Evolutionary conservation across 345 rosid species (phyloP).

Genomic region (Sonneratia alba): DNA sequence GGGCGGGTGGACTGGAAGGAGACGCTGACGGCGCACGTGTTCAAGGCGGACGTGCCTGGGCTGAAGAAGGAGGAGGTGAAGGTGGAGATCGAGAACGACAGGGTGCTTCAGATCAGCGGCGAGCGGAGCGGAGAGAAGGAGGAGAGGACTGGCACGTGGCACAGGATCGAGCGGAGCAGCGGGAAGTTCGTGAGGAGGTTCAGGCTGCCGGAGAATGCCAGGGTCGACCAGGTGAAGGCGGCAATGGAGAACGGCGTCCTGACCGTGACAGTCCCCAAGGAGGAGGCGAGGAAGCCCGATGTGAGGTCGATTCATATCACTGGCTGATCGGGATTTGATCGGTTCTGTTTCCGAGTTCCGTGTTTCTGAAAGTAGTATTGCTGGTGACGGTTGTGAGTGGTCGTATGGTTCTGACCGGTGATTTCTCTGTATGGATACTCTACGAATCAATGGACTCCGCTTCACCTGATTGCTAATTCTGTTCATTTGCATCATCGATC

Average conservation of each 20-base stretch:
- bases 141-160: constrained; percentile 30
- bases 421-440: not conserved
- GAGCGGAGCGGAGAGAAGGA: constrained; percentile 27
- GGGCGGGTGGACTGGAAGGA: constrained; percentile 31
- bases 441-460: not conserved
- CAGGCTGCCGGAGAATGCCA: constrained; percentile 30
- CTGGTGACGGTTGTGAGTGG: not conserved
- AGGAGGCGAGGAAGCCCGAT: constrained; percentile 8
- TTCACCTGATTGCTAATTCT: not conserved
- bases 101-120: constrained; percentile 28
- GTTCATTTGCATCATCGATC: too few relatives aligned
- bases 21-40: constrained; percentile 33
- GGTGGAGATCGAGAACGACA: constrained; percentile 27
- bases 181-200: constrained; percentile 34
- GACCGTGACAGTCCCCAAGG: constrained; percentile 27
- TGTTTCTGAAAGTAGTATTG: not conserved
- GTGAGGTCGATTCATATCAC: constrained; percentile 26
- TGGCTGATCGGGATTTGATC: not conserved
- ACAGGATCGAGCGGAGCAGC: constrained; percentile 22
- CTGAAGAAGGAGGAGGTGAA: constrained; percentile 34
- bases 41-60: constrained; percentile 31
- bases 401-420: not conserved
- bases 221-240: constrained; percentile 26
- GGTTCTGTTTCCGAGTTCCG: not conserved
- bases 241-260: constrained; percentile 34